These are phyloP conservation scores for Cadophora sp. DNA, from an alignment of 2,329 filamentous ascomycete genomes.

Conservation along the genomic window DNA sequence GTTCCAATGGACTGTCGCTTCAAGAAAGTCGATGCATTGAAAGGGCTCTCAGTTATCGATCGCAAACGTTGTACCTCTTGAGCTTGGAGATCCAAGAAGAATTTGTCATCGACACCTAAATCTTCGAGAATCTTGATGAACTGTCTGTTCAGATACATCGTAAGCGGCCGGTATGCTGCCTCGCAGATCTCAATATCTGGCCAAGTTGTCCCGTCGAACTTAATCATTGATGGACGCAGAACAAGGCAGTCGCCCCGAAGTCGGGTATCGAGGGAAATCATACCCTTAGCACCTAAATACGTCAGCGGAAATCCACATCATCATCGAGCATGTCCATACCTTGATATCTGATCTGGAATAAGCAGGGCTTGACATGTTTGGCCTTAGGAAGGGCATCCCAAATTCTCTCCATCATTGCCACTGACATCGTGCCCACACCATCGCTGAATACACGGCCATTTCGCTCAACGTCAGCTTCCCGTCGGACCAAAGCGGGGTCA, in stretches of 20 bases:
- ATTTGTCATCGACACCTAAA: conserved; percentile 62
- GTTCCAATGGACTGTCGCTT: conserved; percentile 66
- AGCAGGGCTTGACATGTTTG: conserved; percentile 60
- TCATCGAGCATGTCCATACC: conserved; percentile 48
- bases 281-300: conserved; percentile 72
- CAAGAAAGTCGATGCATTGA: conserved; percentile 72
- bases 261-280: conserved; percentile 72
- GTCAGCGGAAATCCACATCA: background rate
- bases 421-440: conserved; percentile 78
- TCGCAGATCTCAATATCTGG: conserved; percentile 75
- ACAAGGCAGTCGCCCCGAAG: conserved; percentile 64
- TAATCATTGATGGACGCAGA: conserved; percentile 79
- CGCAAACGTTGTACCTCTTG: conserved; percentile 67
- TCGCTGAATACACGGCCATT: conserved; percentile 74
- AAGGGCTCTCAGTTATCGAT: conserved; percentile 60
- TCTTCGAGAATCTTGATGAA: conserved; percentile 89
- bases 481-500: conserved; percentile 40
- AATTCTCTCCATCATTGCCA: conserved; percentile 62
- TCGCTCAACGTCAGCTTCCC: conserved; percentile 60
- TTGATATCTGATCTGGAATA: conserved; percentile 76
- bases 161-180: conserved; percentile 69
- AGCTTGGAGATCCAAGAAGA: conserved; percentile 70
- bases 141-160: conserved; percentile 77
- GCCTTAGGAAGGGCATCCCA: conserved; percentile 59
- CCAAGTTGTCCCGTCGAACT: conserved; percentile 67